These are phyloP conservation scores for Metschnikowia reukaufii DNA, from an alignment of 805 yeast genomes.

Conservation along the genomic window DNA sequence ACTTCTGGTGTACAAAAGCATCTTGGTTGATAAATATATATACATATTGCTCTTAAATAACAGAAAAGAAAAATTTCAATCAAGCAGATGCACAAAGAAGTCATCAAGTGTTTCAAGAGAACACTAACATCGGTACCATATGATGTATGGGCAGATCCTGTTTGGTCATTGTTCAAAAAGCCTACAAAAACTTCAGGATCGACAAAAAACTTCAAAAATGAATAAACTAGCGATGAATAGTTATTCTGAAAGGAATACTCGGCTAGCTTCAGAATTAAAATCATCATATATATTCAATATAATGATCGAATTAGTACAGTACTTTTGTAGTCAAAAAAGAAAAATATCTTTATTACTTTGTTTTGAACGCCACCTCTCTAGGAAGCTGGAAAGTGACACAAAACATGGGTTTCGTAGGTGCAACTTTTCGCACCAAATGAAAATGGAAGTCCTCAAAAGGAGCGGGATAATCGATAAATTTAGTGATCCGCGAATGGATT, in stretches of 20 bases:
- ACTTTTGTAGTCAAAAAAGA: neutral
- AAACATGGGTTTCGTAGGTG: slow-evolving; percentile 96
- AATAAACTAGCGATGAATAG: slow-evolving; percentile 27
- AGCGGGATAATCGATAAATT: slow-evolving; percentile 46
- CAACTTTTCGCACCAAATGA: slow-evolving; percentile 89
- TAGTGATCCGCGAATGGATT: slow-evolving; percentile 52
- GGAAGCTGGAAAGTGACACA: slow-evolving; percentile 81
- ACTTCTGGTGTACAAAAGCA: slow-evolving; percentile 43
- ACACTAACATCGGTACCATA: slow-evolving; percentile 59
- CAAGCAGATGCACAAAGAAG: slow-evolving; percentile 53
- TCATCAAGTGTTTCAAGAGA: slow-evolving; percentile 53
- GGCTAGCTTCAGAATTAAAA: neutral
- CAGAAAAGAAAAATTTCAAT: slow-evolving; percentile 50
- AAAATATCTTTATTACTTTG: slow-evolving; percentile 1
- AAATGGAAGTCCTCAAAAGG: slow-evolving; percentile 53
- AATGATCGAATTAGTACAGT: neutral
- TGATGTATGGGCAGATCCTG: slow-evolving; percentile 57
- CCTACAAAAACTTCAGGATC: slow-evolving; percentile 30
- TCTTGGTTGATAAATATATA: slow-evolving; percentile 54
- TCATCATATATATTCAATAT: neutral
- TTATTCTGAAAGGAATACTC: slow-evolving; percentile 14
- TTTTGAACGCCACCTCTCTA: slow-evolving; percentile 56
- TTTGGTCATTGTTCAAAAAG: slow-evolving; percentile 53
- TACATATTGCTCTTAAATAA: slow-evolving; percentile 32
- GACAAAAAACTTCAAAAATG: slow-evolving; percentile 30